phyloP scores from a whole-genome alignment of 306 rosid species.

The Ormosia emarginata region DNA sequence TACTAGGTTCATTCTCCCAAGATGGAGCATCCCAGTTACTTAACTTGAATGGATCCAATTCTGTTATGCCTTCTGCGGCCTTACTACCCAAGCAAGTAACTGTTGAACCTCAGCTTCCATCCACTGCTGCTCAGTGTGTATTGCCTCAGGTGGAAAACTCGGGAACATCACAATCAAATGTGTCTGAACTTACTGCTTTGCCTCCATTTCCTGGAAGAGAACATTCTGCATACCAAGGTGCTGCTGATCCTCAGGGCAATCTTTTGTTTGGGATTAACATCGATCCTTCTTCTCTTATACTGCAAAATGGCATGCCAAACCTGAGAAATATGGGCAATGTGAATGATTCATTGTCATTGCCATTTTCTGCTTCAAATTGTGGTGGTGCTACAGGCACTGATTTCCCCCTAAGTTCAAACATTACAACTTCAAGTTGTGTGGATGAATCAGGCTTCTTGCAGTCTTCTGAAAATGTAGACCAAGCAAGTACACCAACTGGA shows the following conservation, averaged over 20 bases:
- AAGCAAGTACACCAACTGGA: conserved; percentile 56
- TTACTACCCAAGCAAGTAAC: conserved; percentile 67
- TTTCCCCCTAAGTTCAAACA: conserved; percentile 59
- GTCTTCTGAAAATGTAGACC: conserved; percentile 73
- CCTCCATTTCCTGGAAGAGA: conserved; percentile 93
- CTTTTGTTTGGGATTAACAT: conserved; percentile 79
- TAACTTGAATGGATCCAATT: conserved; percentile 44
- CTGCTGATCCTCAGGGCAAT: conserved; percentile 71
- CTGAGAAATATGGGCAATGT: conserved; percentile 62
- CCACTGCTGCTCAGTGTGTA: conserved; percentile 61
- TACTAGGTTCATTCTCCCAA: conserved; percentile 65
- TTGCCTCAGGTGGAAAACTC: conserved; percentile 56
- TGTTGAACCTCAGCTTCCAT: conserved; percentile 55
- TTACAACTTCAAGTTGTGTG: conserved; percentile 60
- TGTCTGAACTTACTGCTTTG: conserved; percentile 51
- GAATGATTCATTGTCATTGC: conserved; percentile 47
- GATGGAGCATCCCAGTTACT: conserved; percentile 67
- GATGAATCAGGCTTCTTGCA: conserved; percentile 73
- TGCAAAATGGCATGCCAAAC: conserved; percentile 66
- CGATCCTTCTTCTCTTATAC: conserved; percentile 67
- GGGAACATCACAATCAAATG: conserved; percentile 45
- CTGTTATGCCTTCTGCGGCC: conserved; percentile 44
- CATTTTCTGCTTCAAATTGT: conserved; percentile 64
- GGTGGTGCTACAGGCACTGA: conserved; percentile 56
- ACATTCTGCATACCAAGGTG: conserved; percentile 67